Percentiles rank a stretch among this genome's conserved stretches.
Conservation (phyloP, 176 grass and related monocot species). For the Tuctoria greenei region DNA sequence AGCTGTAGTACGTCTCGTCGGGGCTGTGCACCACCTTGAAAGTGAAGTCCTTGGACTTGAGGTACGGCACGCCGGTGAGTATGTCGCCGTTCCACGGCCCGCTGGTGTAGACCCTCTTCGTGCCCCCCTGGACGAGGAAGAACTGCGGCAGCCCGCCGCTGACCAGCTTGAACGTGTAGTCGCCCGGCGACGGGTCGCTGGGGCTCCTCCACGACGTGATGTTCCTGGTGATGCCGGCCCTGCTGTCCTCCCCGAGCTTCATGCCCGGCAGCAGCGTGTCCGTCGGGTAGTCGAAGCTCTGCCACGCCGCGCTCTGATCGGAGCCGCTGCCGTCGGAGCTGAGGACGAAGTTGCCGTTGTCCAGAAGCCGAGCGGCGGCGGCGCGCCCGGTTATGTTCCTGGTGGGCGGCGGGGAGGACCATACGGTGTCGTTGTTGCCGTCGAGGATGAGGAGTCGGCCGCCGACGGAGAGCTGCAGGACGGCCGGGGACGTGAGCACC, state of each 20-base stretch:
- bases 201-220: slow-evolving; percentile 52
- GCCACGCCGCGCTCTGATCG: slow-evolving; percentile 32
- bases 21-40: slow-evolving; percentile 22
- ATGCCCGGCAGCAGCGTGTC: slow-evolving; percentile 54
- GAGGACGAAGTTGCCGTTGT: slow-evolving; percentile 49
- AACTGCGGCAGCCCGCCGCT: slow-evolving; percentile 37
- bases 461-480: slow-evolving; percentile 17
- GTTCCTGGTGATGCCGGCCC: slow-evolving; percentile 33
- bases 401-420: slow-evolving; percentile 27
- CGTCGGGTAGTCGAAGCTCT: slow-evolving; percentile 72
- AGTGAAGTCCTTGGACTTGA: slow-evolving; percentile 25
- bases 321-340: slow-evolving; percentile 21
- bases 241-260: slow-evolving; percentile 48
- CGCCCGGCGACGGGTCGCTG: slow-evolving; percentile 46
- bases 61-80: slow-evolving; percentile 45
- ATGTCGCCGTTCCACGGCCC: slow-evolving; percentile 54
- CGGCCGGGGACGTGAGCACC: neutral
- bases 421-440: slow-evolving; percentile 31
- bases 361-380: slow-evolving; percentile 22
- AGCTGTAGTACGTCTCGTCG: slow-evolving; percentile 49
- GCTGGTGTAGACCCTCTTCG: slow-evolving; percentile 25
- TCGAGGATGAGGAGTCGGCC: slow-evolving; percentile 35
- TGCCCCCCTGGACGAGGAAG: slow-evolving; percentile 37
- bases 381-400: neutral
- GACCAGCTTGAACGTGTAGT: slow-evolving; percentile 47